Evolutionary conservation across 495 filamentous ascomycete species (phyloP).

Genomic region (Lepraria neglecta): DNA sequence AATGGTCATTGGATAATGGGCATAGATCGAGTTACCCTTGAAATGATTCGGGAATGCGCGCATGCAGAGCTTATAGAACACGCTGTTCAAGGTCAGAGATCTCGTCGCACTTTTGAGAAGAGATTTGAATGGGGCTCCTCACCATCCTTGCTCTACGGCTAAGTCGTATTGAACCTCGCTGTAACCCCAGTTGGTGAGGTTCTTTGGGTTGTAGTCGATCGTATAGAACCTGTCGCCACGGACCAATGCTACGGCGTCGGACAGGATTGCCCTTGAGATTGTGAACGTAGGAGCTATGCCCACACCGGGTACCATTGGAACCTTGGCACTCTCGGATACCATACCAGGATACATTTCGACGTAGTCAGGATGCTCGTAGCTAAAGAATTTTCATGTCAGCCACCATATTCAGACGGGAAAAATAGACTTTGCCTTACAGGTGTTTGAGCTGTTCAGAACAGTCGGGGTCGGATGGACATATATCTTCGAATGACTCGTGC

Average conservation of each 20-base stretch:
- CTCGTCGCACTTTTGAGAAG: background rate
- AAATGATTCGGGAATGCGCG: conserved; percentile 76
- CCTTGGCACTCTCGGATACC: conserved; percentile 48
- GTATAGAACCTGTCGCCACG: conserved; percentile 86
- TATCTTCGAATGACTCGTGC: conserved; percentile 56
- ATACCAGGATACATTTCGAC: conserved; percentile 61
- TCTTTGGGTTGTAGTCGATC: conserved; percentile 61
- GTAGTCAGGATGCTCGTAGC: conserved; percentile 48
- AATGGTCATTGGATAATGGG: conserved; percentile 82
- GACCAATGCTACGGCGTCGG: conserved; percentile 79
- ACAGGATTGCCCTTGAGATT: conserved; percentile 56
- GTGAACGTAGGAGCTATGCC: conserved; percentile 55
- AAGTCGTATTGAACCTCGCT: conserved; percentile 66
- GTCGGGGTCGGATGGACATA: conserved; percentile 50
- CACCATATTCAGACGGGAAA: background rate
- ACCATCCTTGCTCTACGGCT: conserved; percentile 69
- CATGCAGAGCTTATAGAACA: conserved; percentile 77
- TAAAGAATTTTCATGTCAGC: conserved; percentile 12
- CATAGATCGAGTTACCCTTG: conserved; percentile 73
- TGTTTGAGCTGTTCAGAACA: conserved; percentile 47
- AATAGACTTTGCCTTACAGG: conserved; percentile 39
- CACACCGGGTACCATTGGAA: conserved; percentile 48
- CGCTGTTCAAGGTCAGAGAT: conserved; percentile 28
- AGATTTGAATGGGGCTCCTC: background rate
- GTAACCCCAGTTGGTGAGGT: conserved; percentile 74